Conservation (phyloP, 345 rosid species). For the Trapa bicornis region DNA sequence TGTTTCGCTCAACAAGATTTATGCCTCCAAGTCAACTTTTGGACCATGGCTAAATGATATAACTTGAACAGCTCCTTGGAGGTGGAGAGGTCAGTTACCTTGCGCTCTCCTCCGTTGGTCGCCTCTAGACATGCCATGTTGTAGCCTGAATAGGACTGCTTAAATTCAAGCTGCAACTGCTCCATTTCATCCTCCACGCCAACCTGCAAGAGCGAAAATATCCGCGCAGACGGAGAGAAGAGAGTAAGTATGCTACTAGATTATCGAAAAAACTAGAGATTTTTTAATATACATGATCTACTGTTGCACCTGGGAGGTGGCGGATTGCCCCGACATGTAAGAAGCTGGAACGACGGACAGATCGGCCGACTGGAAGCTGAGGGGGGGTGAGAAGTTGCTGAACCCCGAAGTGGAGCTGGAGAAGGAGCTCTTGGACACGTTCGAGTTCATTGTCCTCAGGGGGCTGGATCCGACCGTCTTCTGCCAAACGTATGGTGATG, state of each 20-base stretch:
- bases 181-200: conserved; percentile 39
- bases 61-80: no score
- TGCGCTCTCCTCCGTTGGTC: conserved; percentile 21
- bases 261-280: no score
- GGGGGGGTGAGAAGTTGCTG: conserved; percentile 21
- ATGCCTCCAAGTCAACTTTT: no score
- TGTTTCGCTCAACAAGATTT: no score
- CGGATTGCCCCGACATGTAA: conserved; percentile 10
- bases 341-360: conserved; percentile 10
- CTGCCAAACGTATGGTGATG: conserved; percentile 4
- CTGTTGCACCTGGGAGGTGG: neutral
- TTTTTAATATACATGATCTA: neutral
- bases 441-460: conserved; percentile 8
- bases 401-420: conserved; percentile 18
- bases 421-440: conserved; percentile 7
- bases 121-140: conserved; percentile 28
- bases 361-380: conserved; percentile 17
- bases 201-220: conserved; percentile 15
- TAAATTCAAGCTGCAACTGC: conserved; percentile 44
- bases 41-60: no score
- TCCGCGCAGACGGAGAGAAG: neutral
- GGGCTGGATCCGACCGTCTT: neutral
- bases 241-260: no score
- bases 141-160: conserved; percentile 31
- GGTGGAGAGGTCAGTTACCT: neutral